These are phyloP conservation scores for Entonaema liquescens DNA, from an alignment of 495 filamentous ascomycete species.

Conservation along the genomic window DNA sequence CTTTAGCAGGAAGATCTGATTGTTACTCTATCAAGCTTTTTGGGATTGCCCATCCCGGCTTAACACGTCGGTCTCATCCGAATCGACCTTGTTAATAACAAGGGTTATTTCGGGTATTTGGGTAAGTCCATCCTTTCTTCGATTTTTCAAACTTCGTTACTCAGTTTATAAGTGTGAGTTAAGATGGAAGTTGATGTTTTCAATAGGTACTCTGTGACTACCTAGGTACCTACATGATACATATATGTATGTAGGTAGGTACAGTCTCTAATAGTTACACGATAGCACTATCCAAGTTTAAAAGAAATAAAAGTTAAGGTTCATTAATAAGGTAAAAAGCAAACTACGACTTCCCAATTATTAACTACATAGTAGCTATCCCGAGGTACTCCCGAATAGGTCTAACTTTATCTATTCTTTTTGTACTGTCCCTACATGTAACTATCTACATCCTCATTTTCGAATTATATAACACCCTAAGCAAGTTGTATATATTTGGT, in stretches of 20 bases:
- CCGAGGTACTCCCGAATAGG: constrained; percentile 10
- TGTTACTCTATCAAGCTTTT: constrained; percentile 24
- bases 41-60: constrained; percentile 15
- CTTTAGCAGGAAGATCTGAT: constrained; percentile 15
- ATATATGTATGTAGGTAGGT: not conserved
- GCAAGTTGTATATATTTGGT: not conserved
- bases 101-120: not conserved
- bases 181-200: not conserved
- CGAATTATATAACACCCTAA: not conserved
- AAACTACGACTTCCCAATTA: not conserved
- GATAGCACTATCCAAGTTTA: not conserved
- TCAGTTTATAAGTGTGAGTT: not conserved
- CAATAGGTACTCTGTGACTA: not conserved
- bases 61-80: constrained; percentile 10
- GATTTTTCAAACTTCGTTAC: no score
- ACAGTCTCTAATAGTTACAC: not conserved
- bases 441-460: no score
- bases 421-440: not conserved
- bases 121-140: not conserved
- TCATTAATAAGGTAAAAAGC: no score
- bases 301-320: not conserved
- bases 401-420: constrained; percentile 6
- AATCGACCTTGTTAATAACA: constrained; percentile 8
- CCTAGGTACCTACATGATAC: not conserved
- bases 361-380: not conserved